Evolutionary conservation across 1,139 yeast species (phyloP), one percentile per base, ranked within the genome.

Genomic region (Protomyces arabidopsidicola): DNA sequence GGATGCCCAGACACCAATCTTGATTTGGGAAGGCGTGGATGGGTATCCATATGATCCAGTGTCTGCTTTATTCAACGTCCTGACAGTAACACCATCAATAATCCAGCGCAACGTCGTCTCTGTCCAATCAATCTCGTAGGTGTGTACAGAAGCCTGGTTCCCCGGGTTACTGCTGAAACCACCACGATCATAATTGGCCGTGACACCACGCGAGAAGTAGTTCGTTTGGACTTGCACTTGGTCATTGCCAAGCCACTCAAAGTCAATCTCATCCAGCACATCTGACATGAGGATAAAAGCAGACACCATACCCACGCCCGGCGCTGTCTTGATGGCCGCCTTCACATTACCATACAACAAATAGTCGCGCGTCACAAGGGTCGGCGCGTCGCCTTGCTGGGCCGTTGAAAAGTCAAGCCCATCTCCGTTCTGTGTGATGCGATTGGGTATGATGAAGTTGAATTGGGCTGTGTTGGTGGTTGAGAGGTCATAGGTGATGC

Each of bases 1-100:
- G 74, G 88, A 97, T 3, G 98, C 96, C 98, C 98, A 91, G 67
- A 91, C 75, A 4, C 96, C 90, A 64, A 89, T 76, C 76, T 91
- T 96, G 65, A 91, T 76, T 72, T 95, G 83, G 59, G 93, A 79
- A 1, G 98, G 98, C 2, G 97, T 90, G 76, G 89, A 95, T n/a
- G 98, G 98, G 77, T 74, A 91, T 67, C 76, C 75, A 76, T 84
- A 89, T 9, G 83, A 77, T 10, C 82, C 68, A 18, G 96, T 87
- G 75, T 90, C 90, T 74, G 78, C 86, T 31, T 97, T 90, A 60
- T 79, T 74, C 70, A 90, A 79, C 3, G 88, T 84, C 77, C 97
- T 86, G 45, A 85, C 84, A 14, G 74, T 75, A 48, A 79, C 77
- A 56, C 90, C 96, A 73, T 90, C 95, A 64, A 90, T 76, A 54